These are phyloP conservation scores for Vigna trinervia DNA, from an alignment of 306 rosid genomes.

Conservation along the genomic window DNA sequence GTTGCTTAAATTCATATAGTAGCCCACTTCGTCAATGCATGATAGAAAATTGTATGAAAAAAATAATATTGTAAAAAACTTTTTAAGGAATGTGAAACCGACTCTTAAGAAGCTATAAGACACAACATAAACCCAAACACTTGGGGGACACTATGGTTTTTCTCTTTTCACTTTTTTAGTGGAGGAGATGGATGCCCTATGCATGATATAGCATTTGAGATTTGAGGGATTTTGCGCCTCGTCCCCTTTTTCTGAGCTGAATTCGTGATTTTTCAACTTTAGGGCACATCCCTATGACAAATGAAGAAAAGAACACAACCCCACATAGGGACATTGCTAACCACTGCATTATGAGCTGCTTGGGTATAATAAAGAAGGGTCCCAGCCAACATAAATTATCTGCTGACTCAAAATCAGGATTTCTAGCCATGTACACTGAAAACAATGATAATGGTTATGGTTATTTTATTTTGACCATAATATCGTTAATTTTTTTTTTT, in stretches of 20 bases:
- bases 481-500: too few species aligned
- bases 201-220: background rate
- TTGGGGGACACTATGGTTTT: background rate
- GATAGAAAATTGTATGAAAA: slow-evolving; percentile 4
- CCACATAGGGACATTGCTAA: background rate
- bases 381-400: slow-evolving; percentile 28
- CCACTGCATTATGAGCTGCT: background rate
- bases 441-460: background rate
- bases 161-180: background rate
- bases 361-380: background rate
- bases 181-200: too few species aligned
- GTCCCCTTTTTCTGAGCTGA: background rate
- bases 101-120: background rate
- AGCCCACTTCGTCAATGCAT: background rate
- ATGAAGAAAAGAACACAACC: background rate
- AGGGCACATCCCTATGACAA: slow-evolving; percentile 8
- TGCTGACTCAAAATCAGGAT: background rate
- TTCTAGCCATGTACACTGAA: background rate
- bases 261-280: background rate
- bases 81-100: background rate
- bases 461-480: background rate
- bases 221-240: slow-evolving; percentile 5
- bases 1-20: background rate
- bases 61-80: background rate
- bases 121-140: background rate